These are phyloP conservation scores for Penicillium sp. DNA, from an alignment of 2,329 filamentous ascomycete species.

Conservation along the genomic window DNA sequence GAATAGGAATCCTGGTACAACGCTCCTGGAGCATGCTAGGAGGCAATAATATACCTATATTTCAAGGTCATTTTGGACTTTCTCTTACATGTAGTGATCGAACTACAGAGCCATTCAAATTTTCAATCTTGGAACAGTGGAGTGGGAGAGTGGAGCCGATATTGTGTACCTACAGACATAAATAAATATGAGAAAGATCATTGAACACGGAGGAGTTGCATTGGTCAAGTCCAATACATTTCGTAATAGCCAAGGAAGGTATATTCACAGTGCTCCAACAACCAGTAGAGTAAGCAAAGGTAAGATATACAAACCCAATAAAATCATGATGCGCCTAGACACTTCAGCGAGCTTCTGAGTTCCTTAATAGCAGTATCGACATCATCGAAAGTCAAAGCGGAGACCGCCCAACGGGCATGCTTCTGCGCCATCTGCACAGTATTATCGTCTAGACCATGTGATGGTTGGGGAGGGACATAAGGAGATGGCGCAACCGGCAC, in stretches of 20 bases:
- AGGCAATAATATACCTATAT: too few species aligned
- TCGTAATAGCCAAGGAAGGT: background rate
- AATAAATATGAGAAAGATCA: background rate
- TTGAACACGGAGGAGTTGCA: background rate
- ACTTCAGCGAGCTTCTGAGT: slow-evolving; percentile 62
- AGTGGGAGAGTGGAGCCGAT: too few species aligned
- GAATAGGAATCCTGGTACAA: too few species aligned
- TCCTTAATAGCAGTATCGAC: slow-evolving; percentile 82
- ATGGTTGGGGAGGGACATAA: slow-evolving; percentile 17
- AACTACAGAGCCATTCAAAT: too few species aligned
- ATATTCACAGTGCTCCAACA: background rate
- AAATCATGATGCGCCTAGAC: slow-evolving; percentile 50
- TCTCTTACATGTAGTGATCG: too few species aligned
- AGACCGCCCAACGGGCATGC: slow-evolving; percentile 94
- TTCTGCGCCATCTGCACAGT: slow-evolving; percentile 76
- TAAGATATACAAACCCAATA: background rate
- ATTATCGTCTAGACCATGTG: slow-evolving; percentile 54
- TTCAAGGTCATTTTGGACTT: too few species aligned
- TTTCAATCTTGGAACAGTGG: too few species aligned
- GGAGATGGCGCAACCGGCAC: slow-evolving; percentile 20
- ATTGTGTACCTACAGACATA: too few species aligned
- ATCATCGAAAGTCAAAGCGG: slow-evolving; percentile 92
- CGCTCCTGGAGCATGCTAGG: too few species aligned
- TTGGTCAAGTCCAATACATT: background rate
- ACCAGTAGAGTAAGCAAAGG: background rate